These are phyloP conservation scores for Lipomyces sp. DNA, from an alignment of 805 yeast genomes.

Conservation along the genomic window DNA sequence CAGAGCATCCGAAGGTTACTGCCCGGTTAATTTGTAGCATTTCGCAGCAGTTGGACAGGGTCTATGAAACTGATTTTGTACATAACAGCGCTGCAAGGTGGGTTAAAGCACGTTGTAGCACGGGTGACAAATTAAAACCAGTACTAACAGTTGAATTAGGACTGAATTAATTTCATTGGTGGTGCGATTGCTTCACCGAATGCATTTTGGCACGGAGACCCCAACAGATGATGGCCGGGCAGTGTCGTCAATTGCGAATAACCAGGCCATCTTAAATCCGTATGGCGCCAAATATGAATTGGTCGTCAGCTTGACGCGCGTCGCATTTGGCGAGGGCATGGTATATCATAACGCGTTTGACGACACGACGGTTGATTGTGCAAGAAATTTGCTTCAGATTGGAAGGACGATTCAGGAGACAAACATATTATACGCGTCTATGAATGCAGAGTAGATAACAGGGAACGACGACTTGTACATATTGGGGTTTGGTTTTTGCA, in stretches of 20 bases:
- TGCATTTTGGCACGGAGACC: slow-evolving; percentile 28
- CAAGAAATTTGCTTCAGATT: slow-evolving; percentile 70
- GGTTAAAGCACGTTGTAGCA: background rate
- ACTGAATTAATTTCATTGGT: slow-evolving; percentile 7
- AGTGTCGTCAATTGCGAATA: background rate
- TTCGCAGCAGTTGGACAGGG: slow-evolving; percentile 17
- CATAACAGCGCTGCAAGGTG: background rate
- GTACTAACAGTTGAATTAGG: background rate
- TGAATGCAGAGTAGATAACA: slow-evolving; percentile 46
- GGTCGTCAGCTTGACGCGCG: slow-evolving; percentile 41
- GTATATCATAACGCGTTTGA: slow-evolving; percentile 49
- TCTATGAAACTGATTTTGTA: slow-evolving; percentile 8
- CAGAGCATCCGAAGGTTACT: slow-evolving; percentile 5
- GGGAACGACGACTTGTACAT: background rate
- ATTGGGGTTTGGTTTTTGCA: background rate
- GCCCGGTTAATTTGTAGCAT: slow-evolving; percentile 17
- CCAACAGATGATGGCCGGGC: slow-evolving; percentile 17
- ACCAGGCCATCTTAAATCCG: slow-evolving; percentile 11
- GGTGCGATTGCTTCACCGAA: slow-evolving; percentile 8
- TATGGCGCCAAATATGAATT: slow-evolving; percentile 36
- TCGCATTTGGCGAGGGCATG: slow-evolving; percentile 36
- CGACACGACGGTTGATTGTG: slow-evolving; percentile 65
- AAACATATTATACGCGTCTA: slow-evolving; percentile 70
- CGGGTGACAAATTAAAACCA: background rate
- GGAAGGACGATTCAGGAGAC: slow-evolving; percentile 78